Percentiles rank a stretch among this genome's conserved stretches.
Evolutionary conservation across 768 basidiomycete genomes (phyloP).

Genomic region (Boletellus ananiceps): DNA sequence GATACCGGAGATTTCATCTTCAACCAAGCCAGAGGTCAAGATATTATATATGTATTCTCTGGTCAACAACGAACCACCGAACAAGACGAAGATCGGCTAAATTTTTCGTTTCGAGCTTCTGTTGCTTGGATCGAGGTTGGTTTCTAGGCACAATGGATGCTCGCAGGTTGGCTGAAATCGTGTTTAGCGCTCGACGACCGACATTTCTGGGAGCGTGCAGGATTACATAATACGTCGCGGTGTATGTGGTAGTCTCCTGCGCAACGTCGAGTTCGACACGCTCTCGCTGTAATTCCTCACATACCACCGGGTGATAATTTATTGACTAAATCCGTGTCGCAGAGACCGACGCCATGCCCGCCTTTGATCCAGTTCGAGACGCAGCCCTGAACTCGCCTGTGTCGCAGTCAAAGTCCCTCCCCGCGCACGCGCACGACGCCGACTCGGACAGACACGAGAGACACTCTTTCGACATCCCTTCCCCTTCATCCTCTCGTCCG

Average conservation of each 20-base stretch:
- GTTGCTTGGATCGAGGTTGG: slow-evolving; percentile 59
- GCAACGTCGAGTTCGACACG: neutral
- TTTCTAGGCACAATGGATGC: neutral
- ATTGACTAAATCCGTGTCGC: slow-evolving; percentile 5
- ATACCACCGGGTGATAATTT: slow-evolving; percentile 10
- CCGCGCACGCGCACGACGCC: slow-evolving; percentile 20
- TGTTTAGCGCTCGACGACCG: slow-evolving; percentile 52
- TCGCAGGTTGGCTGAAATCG: neutral
- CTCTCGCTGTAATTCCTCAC: neutral
- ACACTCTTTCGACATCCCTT: slow-evolving; percentile 32
- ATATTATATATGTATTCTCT: slow-evolving; percentile 59
- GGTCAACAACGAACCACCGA: slow-evolving; percentile 54
- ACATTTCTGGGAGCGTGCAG: slow-evolving; percentile 34
- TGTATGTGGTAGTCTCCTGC: neutral
- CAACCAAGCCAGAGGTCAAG: slow-evolving; percentile 52
- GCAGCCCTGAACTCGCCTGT: slow-evolving; percentile 77
- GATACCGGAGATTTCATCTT: slow-evolving; percentile 58
- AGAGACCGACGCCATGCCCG: slow-evolving; percentile 21
- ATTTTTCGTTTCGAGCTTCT: slow-evolving; percentile 62
- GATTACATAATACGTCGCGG: slow-evolving; percentile 13
- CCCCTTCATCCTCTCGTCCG: slow-evolving; percentile 34
- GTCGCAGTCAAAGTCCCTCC: slow-evolving; percentile 41
- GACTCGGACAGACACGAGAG: slow-evolving; percentile 27
- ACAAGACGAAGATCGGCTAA: slow-evolving; percentile 50
- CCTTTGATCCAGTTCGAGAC: slow-evolving; percentile 86